Evolutionary conservation across 495 filamentous ascomycete genomes (phyloP), one percentile per base, ranked within the genome.

Genomic region (Staphylotrichum longicolle): DNA sequence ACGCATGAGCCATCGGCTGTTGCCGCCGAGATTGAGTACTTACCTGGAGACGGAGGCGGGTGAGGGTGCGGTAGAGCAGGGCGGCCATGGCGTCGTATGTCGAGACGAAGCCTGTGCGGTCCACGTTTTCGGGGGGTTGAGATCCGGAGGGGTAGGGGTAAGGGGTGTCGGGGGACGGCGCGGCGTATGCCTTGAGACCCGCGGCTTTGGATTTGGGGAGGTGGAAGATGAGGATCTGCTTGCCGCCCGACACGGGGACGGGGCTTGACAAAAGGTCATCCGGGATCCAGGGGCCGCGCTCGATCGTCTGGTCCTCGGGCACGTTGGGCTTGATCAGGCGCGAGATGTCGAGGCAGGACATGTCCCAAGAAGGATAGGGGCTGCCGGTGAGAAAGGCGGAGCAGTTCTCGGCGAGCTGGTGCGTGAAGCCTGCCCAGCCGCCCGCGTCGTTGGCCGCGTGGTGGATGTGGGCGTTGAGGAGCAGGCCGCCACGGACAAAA

Each of bases 351-450:
- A 49, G 47, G 47, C 47, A 33, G 30, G 20, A 10, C 9, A 30
- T 9, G 30, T 49, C 47, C 47, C 47, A 49, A 7, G 47, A 14
- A 8, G 47, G 47, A 30, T 49, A 49, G 47, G 27, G 4, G 11
- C 10, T 49, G 47, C 11, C 47, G 27, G 47, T 49, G 27, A 49
- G 27, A 5, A 9, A 32, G 27, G 47, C 47, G 47, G 3, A 30
- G 47, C 30, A 49, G 47, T 49, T 49, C 8, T 32, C 47, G 47
- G 47, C 47, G 47, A 49, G 47, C 47, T 49, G 47, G 9, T 49
- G 47, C 27, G 14, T 27, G 47, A 49, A 49, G 47, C 27, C n/a
- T 4, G 47, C 47, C 47, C 47, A 49, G 27, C 47, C 47, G 20
- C 27, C 3, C 3, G 14, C 7, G 30, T 49, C 47, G 47, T 49